Evolutionary conservation across 139 green algal genomes (phyloP), one percentile per base, ranked within the genome.

Genomic region (Chlamydomonas sphaeroides): DNA sequence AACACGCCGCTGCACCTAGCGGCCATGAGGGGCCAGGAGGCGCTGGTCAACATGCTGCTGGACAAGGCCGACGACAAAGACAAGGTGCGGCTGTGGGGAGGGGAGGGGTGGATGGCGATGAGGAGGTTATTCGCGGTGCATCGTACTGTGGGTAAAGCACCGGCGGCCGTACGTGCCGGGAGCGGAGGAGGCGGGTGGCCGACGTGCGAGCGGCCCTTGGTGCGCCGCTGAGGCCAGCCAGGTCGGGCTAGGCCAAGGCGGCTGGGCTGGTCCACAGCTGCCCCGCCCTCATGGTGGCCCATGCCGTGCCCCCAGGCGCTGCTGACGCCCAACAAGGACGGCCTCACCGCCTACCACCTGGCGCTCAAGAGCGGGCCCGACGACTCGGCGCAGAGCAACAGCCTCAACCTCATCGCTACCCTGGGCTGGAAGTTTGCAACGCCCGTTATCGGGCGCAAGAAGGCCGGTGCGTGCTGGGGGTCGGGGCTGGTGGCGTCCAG

Each of bases 1-100:
- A 90, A 88, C 70, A 88, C 82, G 28, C 80, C 86, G 7, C 69
- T 90, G 38, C 86, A 90, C 80, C 68, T 87, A 10, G 86, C 86
- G 4, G 80, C 72, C 20, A 83, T 85, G 76, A 67, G 72, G 39
- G 86, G 86, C 35, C 80, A 87, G 53, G 70, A 68, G 35, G 61
- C 38, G 25, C 20, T 69, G 10, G 80, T 83, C 14, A 23, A 62
- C 35, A 49, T 90, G 36, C 65, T 90, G 75, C 70, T 90, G 68
- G 59, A 79, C 11, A 63, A 65, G 65, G 53, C 65, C 0, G 68
- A 80, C 32, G 57, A 88, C 59, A 72, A 73, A 35, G 8, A 45
- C 45, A 79, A 79, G 59, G 72, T 79, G 32, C 3, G 71, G 67
- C n/a, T 11, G 69, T 17, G 20, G 42, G 14, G 8, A 62, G 23